A percentile compares a stretch with the other conserved stretches of the same genome.
These are phyloP conservation scores for Coemansia sp. DNA, from an alignment of 192 early-diverging fungal genomes.

Conservation along the genomic window DNA sequence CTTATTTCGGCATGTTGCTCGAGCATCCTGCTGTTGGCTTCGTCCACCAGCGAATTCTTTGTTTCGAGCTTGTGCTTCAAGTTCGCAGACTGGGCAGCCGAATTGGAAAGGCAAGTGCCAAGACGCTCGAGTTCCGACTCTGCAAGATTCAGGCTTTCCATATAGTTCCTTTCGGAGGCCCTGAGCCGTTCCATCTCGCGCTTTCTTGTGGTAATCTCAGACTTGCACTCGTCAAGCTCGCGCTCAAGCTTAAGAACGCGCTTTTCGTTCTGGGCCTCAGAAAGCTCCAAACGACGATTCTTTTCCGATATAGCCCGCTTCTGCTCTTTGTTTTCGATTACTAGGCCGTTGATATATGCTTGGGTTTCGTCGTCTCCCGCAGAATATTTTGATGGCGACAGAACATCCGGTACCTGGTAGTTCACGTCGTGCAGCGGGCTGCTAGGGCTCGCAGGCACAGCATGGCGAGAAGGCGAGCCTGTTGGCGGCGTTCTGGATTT, in stretches of 20 bases:
- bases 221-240: constrained; percentile 41
- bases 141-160: constrained; percentile 26
- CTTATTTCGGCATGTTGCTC: constrained; percentile 35
- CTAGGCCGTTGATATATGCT: constrained; percentile 23
- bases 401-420: constrained; percentile 13
- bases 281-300: constrained; percentile 32
- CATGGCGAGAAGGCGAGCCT: constrained; percentile 1
- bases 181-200: constrained; percentile 50
- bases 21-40: constrained; percentile 21
- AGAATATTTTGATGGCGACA: constrained; percentile 27
- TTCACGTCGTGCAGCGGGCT: constrained; percentile 24
- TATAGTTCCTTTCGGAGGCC: constrained; percentile 14
- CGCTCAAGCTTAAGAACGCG: constrained; percentile 21
- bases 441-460: constrained; percentile 30
- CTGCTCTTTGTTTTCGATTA: constrained; percentile 32
- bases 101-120: constrained; percentile 36
- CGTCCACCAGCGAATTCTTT: constrained; percentile 19
- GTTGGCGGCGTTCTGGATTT: constrained; percentile 11
- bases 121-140: constrained; percentile 39
- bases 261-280: constrained; percentile 37
- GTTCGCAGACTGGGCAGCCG: constrained; percentile 24
- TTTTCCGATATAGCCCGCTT: constrained; percentile 26
- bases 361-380: constrained; percentile 13
- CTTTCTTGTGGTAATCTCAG: constrained; percentile 45
- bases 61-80: constrained; percentile 34